These are phyloP conservation scores for Cyclostephanos invisitatus DNA, from an alignment of 108 stramenopile genomes.

Conservation along the genomic window DNA sequence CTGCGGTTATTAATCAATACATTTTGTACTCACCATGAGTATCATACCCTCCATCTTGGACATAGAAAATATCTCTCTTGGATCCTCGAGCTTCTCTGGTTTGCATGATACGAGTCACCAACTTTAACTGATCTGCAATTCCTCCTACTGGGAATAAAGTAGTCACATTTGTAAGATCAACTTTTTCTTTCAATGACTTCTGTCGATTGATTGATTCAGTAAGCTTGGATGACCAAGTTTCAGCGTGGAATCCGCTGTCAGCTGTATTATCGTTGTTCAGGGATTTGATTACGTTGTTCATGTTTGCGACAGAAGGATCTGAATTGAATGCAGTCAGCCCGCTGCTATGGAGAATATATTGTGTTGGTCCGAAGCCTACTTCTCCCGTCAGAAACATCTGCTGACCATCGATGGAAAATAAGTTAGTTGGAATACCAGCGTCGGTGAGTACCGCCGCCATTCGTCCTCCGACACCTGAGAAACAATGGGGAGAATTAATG, in stretches of 20 bases:
- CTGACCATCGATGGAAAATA: conserved; percentile 45
- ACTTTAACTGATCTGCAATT: conserved; percentile 25
- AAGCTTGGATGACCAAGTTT: conserved; percentile 46
- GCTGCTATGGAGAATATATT: conserved; percentile 20
- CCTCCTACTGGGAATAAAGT: conserved; percentile 34
- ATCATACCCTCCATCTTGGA: conserved; percentile 55
- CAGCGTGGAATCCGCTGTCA: conserved; percentile 53
- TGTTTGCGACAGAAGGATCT: conserved; percentile 29
- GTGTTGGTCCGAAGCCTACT: conserved; percentile 21
- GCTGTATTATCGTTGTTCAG: conserved; percentile 55
- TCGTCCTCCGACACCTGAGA: conserved; percentile 53
- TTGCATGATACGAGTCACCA: conserved; percentile 49
- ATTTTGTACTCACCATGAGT: conserved; percentile 43
- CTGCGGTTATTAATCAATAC: not conserved
- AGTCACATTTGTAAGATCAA: conserved; percentile 27
- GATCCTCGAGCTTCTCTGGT: conserved; percentile 26
- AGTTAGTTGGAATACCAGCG: conserved; percentile 22
- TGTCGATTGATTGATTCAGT: conserved; percentile 25
- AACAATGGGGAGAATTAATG: not conserved
- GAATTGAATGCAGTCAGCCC: conserved; percentile 38
- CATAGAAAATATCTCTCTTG: conserved; percentile 58
- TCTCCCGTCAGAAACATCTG: conserved; percentile 28
- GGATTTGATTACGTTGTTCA: conserved; percentile 37
- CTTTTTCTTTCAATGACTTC: conserved; percentile 24
- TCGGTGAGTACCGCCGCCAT: conserved; percentile 47